Base-by-base conservation (phyloP, 768 basidiomycete genomes). In the Asterophora lycoperdoides region DNA sequence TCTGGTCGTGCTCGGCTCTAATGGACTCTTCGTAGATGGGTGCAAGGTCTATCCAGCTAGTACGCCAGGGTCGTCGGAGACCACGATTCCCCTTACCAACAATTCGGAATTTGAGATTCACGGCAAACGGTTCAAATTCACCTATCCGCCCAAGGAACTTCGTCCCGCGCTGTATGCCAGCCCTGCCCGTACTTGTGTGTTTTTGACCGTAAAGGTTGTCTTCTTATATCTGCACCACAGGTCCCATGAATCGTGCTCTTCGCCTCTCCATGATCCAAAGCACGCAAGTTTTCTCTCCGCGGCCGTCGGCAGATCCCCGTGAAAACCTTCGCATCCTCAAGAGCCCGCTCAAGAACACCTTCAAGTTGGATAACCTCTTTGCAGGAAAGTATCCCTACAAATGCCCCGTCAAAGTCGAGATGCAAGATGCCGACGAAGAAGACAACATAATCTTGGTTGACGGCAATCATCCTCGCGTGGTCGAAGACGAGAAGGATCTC, bases 201-300 rank as follows among this genome's bases (percentile, higher is more conserved):
- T 55, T 53, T 44, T 58, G 29, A 40, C 41, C 32, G 13, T 18
- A 28, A n/a, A 23, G 23, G 23, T 23, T 9, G 2, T 26, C 20
- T 43, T 28, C 9, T 47, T 32, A 48, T 5, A 13, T 34, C 35
- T 39, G 44, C 41, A 37, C 18, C 36, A 34, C 57, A 64, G 67
- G 58, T 45, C 68, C 59, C 17, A 60, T 62, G 18, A 71, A 72
- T 42, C 72, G 79, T 17, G 72, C 77, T 2, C 72, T 84, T 1
- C 79, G 86, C 23, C 74, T 90, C 51, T 86, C 84, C 2, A 85
- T 90, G 83, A 86, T 90, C 29, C 73, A 80, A 19, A 80, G 80
- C 46, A 84, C 84, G 0, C 78, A 86, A 56, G 84, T 90, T 4
- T 86, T 88, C 64, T 78, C 80, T 1, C 87, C 86, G 1, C 65